phyloP scores from a whole-genome alignment of 805 yeast species.

The Nakazawaea laoshanensis region DNA sequence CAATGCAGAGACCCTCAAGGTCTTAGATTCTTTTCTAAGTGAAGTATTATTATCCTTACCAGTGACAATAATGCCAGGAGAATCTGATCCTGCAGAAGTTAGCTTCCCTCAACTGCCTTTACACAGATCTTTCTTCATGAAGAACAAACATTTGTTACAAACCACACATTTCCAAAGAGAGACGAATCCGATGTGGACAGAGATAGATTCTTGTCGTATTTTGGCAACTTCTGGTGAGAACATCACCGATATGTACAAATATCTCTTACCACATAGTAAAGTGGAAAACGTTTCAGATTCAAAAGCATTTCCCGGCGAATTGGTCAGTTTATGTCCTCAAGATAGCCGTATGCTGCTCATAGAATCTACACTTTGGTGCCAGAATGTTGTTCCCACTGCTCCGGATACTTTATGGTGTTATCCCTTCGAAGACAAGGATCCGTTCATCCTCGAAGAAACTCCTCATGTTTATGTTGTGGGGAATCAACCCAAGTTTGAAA shows the following conservation, averaged over 20 bases:
- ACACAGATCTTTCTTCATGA: slow-evolving; percentile 65
- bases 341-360: slow-evolving; percentile 41
- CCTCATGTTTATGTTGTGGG: slow-evolving; percentile 88
- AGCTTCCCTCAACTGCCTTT: slow-evolving; percentile 86
- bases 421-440: slow-evolving; percentile 72
- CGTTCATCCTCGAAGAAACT: slow-evolving; percentile 68
- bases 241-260: slow-evolving; percentile 67
- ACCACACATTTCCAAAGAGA: slow-evolving; percentile 28
- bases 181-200: slow-evolving; percentile 74
- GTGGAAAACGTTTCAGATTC: slow-evolving; percentile 18
- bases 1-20: slow-evolving; percentile 35
- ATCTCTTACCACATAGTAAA: slow-evolving; percentile 36
- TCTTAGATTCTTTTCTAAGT: slow-evolving; percentile 51
- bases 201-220: slow-evolving; percentile 44
- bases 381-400: slow-evolving; percentile 85
- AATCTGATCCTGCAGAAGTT: slow-evolving; percentile 73
- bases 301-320: slow-evolving; percentile 35
- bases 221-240: slow-evolving; percentile 84
- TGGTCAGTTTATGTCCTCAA: slow-evolving; percentile 43
- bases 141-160: slow-evolving; percentile 31
- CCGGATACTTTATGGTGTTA: slow-evolving; percentile 93
- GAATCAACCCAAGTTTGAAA: slow-evolving; percentile 60
- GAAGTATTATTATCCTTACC: slow-evolving; percentile 55
- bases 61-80: slow-evolving; percentile 79
- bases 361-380: slow-evolving; percentile 71